Percentiles rank a stretch among this genome's conserved stretches.
Evolutionary conservation across 495 filamentous ascomycete genomes (phyloP).

Genomic region (Talaromyces adpressus): DNA sequence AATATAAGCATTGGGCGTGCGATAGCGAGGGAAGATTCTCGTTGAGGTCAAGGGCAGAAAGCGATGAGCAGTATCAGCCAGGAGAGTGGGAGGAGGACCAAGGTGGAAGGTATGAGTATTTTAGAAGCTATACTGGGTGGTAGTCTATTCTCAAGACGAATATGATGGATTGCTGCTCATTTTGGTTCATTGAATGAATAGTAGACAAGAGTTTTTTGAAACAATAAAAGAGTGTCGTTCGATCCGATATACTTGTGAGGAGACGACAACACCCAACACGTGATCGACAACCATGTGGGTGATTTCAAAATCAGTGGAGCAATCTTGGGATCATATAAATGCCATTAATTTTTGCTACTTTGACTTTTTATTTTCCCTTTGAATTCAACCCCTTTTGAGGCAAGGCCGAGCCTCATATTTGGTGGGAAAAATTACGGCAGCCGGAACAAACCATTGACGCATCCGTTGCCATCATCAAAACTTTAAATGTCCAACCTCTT

Average conservation of each 20-base stretch:
- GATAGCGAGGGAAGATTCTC: background rate
- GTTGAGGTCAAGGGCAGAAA: background rate
- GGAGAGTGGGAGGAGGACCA: background rate
- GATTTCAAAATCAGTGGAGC: background rate
- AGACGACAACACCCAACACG: background rate
- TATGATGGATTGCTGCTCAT: no score
- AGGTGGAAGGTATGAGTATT: background rate
- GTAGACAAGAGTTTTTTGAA: background rate
- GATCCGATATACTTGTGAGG: background rate
- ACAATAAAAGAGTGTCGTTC: no score
- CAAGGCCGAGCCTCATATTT: background rate
- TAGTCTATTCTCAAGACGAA: no score
- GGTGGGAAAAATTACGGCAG: constrained; percentile 8
- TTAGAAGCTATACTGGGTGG: background rate
- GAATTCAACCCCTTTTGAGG: background rate
- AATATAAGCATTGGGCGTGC: background rate
- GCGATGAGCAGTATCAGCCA: background rate
- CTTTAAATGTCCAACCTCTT: background rate
- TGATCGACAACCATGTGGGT: background rate
- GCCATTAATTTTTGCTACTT: no score
- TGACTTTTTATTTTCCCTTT: background rate
- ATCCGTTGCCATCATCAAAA: constrained; percentile 8
- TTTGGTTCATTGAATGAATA: background rate
- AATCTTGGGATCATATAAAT: no score
- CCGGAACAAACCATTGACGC: constrained; percentile 15